These are phyloP conservation scores for Avena insularis DNA, from an alignment of 176 grass and related monocot species.

Conservation along the genomic window DNA sequence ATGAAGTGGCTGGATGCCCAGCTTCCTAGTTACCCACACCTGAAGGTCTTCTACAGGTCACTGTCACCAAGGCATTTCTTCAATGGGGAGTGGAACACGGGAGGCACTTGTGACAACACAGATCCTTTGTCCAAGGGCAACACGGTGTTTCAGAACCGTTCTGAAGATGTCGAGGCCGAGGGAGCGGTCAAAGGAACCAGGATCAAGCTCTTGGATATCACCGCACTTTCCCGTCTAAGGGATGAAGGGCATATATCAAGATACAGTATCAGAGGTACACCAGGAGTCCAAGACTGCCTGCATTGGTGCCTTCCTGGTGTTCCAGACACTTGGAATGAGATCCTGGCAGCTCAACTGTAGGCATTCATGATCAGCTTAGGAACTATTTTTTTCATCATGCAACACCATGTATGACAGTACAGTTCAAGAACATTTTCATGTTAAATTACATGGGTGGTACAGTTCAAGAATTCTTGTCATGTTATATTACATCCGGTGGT, in stretches of 20 bases:
- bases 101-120: slow-evolving; percentile 55
- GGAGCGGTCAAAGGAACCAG: slow-evolving; percentile 43
- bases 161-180: slow-evolving; percentile 36
- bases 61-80: slow-evolving; percentile 67
- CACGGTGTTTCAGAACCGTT: slow-evolving; percentile 39
- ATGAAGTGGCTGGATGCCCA: slow-evolving; percentile 50
- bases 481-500: no score
- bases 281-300: slow-evolving; percentile 54
- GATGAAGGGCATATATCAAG: slow-evolving; percentile 66
- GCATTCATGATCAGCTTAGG: slow-evolving; percentile 3
- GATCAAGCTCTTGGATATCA: slow-evolving; percentile 58
- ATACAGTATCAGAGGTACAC: slow-evolving; percentile 45
- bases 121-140: slow-evolving; percentile 28
- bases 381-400: not conserved
- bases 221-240: slow-evolving; percentile 49
- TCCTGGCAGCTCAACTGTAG: slow-evolving; percentile 57
- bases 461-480: no score
- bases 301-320: slow-evolving; percentile 69
- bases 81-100: slow-evolving; percentile 58
- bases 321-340: slow-evolving; percentile 71
- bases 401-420: not conserved
- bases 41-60: slow-evolving; percentile 60
- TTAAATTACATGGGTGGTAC: no score
- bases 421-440: not conserved
- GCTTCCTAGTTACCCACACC: slow-evolving; percentile 34